phyloP scores from a whole-genome alignment of 2,329 filamentous ascomycete genomes.

The Penicillium nordicum region DNA sequence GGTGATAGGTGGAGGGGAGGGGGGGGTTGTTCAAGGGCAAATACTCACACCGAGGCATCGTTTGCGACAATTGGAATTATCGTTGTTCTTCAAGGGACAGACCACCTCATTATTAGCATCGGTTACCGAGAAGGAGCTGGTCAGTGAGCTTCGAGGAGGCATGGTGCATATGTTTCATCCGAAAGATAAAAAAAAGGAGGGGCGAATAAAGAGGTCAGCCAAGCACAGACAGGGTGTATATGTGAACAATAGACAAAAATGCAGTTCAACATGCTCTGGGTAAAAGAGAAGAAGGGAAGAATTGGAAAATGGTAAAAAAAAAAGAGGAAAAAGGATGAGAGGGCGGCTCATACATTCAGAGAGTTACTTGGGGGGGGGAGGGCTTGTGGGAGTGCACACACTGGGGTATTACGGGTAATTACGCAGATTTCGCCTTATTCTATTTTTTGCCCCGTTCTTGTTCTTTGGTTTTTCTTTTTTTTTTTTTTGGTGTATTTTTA shows the following conservation, averaged over 20 bases:
- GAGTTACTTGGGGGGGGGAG: slow-evolving; percentile 1
- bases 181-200: slow-evolving; percentile 8
- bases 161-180: slow-evolving; percentile 57
- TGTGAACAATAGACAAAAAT: slow-evolving; percentile 7
- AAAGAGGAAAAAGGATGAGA: slow-evolving; percentile 9
- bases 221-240: slow-evolving; percentile 7
- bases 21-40: slow-evolving; percentile 5
- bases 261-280: slow-evolving; percentile 11
- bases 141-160: slow-evolving; percentile 84
- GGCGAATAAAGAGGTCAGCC: slow-evolving; percentile 10
- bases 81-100: slow-evolving; percentile 91
- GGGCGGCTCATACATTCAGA: slow-evolving; percentile 14
- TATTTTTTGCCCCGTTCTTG: background rate
- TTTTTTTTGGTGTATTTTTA: too few relatives aligned
- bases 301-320: slow-evolving; percentile 1
- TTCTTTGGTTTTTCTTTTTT: background rate
- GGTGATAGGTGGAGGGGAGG: too few relatives aligned
- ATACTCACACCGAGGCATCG: slow-evolving; percentile 93
- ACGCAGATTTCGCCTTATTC: slow-evolving; percentile 6
- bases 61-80: slow-evolving; percentile 95
- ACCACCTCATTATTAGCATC: slow-evolving; percentile 95
- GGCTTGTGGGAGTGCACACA: slow-evolving; percentile 2
- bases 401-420: slow-evolving; percentile 10
- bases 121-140: slow-evolving; percentile 85
- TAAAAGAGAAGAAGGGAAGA: slow-evolving; percentile 5